Evolutionary conservation across 2,329 filamentous ascomycete genomes (phyloP), one percentile per base, ranked within the genome.

Genomic region (Tolypocladium tundrense): DNA sequence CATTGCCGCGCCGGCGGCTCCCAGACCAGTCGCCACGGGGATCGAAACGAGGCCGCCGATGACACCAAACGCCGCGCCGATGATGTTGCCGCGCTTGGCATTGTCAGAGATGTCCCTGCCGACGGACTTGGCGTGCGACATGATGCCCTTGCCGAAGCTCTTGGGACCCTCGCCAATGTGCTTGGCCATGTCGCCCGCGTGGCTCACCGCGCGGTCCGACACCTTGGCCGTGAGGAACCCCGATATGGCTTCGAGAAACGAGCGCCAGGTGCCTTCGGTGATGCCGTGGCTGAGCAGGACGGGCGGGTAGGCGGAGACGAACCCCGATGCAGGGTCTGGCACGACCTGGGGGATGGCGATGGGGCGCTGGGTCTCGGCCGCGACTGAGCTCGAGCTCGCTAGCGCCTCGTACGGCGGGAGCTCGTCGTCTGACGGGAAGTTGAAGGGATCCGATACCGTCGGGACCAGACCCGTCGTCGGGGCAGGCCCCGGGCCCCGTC

Each of bases 161-260:
- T 65, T 70, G 13, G 68, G 80, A 60, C 67, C 68, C 14, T 69
- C 60, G 55, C 70, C 65, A 1, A 79, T 53, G 27, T 69, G 63
- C 41, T 68, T 68, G 9, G 67, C 75, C 16, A 76, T 63, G 53
- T 78, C 76, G 39, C 68, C 71, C 1, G 75, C 76, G 59, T 78
- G 76, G 37, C 68, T 69, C 21, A 78, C 58, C 7, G 77, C 76
- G 3, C 74, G 71, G 54, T 76, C 72, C 0, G 74, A 73, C 0
- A 79, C 74, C 24, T 71, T 76, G 54, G 77, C 76, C 0, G 72
- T 70, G 7, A 79, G 69, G 58, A 79, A 79, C 1, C 74, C 77
- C 0, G 77, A 79, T 2, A 77, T 64, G 9, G 77, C 77, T 21
- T 68, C 61, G 1, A 74, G 57, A 19, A 74, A 73, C 0, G 72